phyloP scores from a whole-genome alignment of 2,329 filamentous ascomycete genomes.

The Colletotrichum sp. region DNA sequence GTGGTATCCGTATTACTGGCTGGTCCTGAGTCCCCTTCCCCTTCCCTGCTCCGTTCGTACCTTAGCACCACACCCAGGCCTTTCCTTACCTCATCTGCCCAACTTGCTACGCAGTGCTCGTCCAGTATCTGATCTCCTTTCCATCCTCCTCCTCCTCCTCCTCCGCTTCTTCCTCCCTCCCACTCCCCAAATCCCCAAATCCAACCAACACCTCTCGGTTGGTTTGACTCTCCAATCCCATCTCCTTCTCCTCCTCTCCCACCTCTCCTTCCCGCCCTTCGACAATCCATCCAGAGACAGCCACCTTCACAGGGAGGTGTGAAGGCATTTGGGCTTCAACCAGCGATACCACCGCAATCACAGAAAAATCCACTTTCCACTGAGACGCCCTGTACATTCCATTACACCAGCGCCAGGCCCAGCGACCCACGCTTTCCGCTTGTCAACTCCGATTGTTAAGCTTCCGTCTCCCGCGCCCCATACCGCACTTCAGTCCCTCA shows the following conservation, averaged over 20 bases:
- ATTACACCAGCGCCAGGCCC: conserved; percentile 2
- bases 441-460: conserved; percentile 21
- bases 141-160: not conserved
- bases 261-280: not conserved
- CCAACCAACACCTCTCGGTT: conserved; percentile 3
- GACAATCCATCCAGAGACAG: not conserved
- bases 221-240: conserved; percentile 10
- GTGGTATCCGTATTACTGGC: not conserved
- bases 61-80: not conserved
- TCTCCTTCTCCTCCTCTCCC: not conserved
- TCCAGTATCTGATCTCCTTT: conserved; percentile 12
- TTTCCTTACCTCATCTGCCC: conserved; percentile 13
- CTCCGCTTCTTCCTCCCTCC: not conserved
- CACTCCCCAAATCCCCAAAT: conserved; percentile 13
- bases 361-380: conserved; percentile 18
- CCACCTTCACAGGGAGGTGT: conserved; percentile 11
- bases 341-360: not conserved
- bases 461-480: conserved; percentile 21
- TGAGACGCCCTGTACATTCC: conserved; percentile 20
- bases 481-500: not conserved
- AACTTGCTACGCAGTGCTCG: not conserved
- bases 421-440: conserved; percentile 21
- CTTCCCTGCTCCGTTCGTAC: not conserved
- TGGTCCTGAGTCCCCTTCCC: not conserved
- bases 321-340: conserved; percentile 19